Evolutionary conservation across 352 stramenopile species (phyloP).

Genomic region (Pythium myriotylum): DNA sequence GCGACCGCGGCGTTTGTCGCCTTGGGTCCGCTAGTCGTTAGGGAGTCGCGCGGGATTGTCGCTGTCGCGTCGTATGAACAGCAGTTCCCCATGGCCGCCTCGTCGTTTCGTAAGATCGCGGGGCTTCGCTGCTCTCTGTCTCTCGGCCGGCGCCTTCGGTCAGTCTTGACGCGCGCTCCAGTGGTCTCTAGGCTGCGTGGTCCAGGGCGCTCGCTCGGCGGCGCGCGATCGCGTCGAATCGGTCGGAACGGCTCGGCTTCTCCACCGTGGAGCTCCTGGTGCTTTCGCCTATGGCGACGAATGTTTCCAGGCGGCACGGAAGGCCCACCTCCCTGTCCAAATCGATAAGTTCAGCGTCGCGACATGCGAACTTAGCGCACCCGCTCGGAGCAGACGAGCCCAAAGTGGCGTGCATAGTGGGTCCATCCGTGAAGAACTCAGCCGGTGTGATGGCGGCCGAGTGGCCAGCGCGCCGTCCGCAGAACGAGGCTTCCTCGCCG

Average conservation of each 20-base stretch:
- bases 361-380: constrained; percentile 23
- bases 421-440: constrained; percentile 4
- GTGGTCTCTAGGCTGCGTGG: no score
- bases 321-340: constrained; percentile 13
- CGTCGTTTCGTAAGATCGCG: neutral
- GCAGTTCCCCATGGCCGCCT: constrained; percentile 74
- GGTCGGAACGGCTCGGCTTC: neutral
- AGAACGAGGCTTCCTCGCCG: no score
- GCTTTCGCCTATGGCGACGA: neutral
- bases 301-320: constrained; percentile 8
- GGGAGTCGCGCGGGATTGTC: constrained; percentile 20
- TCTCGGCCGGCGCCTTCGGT: neutral
- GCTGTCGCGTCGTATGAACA: constrained; percentile 70
- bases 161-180: neutral
- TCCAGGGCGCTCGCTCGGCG: no score
- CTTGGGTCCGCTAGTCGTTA: neutral
- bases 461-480: no score
- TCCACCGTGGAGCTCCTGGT: neutral
- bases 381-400: constrained; percentile 7
- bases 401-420: neutral
- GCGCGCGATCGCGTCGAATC: no score
- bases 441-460: neutral
- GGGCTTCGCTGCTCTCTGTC: neutral
- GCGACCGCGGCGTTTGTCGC: neutral
- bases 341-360: constrained; percentile 25